Evolutionary conservation across 805 yeast species (phyloP), one percentile per base, ranked within the genome.

Genomic region (Clavispora asparagi): DNA sequence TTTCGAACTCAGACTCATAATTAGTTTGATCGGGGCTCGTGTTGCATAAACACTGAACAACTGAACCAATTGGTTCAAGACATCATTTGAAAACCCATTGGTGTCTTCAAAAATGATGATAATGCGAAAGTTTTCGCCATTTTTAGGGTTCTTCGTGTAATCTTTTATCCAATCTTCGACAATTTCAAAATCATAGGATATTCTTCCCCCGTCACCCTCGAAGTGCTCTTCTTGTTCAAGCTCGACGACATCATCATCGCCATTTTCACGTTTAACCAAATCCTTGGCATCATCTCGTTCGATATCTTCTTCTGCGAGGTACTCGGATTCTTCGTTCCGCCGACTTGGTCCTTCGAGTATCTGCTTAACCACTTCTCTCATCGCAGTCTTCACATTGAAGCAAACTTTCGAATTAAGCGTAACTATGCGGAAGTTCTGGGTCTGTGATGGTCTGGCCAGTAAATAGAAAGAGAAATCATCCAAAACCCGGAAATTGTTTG

Each of bases 401-500:
- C 72, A 65, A 23, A 51, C 56, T 47, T 67, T 67, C 6, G 70
- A 62, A 41, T 55, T 63, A 40, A 71, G 51, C 31, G 55, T 54
- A 14, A 68, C 58, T 16, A 65, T 45, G 36, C 58, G 60, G 13
- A 60, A 39, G 30, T 45, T 48, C 30, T 45, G 46, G 27, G 53
- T 50, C 16, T 46, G 50, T 5, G 44, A 40, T 12, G 17, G 36
- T n/a, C 45, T 38, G 7, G 32, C 42, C 19, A 12, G 39, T 25
- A 63, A 45, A 42, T 55, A 56, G 12, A 46, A 35, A 19, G 61
- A 56, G 44, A 71, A 65, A 39, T 70, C 73, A n/a, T 66, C 58
- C 25, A 71, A 52, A 11, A 70, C 64, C 23, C 75, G 56, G 37
- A 61, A 52, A 52, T 71, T 71, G 50, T 70, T 71, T 31, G 74